Evolutionary conservation across 1,284 basidiomycete species (phyloP).

Genomic region (Omphalotus olearius): DNA sequence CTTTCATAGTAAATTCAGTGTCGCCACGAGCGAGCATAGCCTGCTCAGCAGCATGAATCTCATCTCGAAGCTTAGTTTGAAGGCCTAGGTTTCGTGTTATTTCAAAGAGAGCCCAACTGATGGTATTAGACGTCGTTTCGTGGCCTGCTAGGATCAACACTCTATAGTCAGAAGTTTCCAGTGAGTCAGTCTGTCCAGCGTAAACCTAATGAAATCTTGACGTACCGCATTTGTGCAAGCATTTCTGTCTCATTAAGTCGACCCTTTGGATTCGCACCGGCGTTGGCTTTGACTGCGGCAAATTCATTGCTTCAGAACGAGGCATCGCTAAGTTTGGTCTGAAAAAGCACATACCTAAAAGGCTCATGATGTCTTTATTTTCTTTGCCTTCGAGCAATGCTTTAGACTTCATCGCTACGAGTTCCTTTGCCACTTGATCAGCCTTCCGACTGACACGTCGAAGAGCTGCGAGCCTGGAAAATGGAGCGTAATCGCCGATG

Average conservation of each 20-base stretch:
- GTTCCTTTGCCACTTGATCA: constrained; percentile 5
- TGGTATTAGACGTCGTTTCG: constrained; percentile 24
- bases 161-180: constrained; percentile 15
- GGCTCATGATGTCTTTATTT: constrained; percentile 14
- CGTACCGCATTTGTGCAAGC: constrained; percentile 49
- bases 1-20: constrained; percentile 13
- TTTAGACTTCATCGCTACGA: constrained; percentile 7
- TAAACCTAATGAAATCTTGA: constrained; percentile 5
- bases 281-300: constrained; percentile 49
- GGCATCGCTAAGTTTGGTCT: neutral
- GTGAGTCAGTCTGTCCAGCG: neutral
- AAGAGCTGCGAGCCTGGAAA: neutral
- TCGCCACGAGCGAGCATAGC: constrained; percentile 5
- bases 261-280: constrained; percentile 36
- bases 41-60: constrained; percentile 13
- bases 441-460: neutral
- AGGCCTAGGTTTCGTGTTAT: constrained; percentile 24
- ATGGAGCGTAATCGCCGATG: constrained; percentile 4
- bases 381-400: constrained; percentile 9
- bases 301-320: neutral
- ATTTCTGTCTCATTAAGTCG: constrained; percentile 48
- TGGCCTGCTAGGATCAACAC: constrained; percentile 41
- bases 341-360: constrained; percentile 3
- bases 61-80: constrained; percentile 17
- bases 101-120: constrained; percentile 37